phyloP scores from a whole-genome alignment of 2,329 filamentous ascomycete species.

The Cercospora janseana region DNA sequence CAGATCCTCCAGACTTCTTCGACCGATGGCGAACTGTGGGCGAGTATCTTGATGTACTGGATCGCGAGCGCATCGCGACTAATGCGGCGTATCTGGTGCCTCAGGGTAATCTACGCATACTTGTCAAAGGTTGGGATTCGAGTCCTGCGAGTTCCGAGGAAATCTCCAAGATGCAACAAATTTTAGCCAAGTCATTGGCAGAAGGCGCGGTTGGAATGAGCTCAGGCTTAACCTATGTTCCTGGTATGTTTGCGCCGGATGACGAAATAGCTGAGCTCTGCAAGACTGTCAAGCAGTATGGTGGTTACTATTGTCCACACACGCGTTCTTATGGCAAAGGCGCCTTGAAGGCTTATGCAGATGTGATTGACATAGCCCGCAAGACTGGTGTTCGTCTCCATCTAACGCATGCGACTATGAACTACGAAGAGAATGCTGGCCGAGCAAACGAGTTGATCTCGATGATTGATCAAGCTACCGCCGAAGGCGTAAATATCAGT shows the following conservation, averaged over 20 bases:
- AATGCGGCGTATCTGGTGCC: slow-evolving; percentile 34
- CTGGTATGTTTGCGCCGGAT: slow-evolving; percentile 31
- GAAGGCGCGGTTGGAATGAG: slow-evolving; percentile 34
- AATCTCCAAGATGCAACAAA: slow-evolving; percentile 28
- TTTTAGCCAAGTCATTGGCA: slow-evolving; percentile 24
- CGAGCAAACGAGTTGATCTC: slow-evolving; percentile 29
- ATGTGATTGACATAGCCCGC: slow-evolving; percentile 33
- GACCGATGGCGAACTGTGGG: slow-evolving; percentile 31
- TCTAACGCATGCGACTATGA: slow-evolving; percentile 34
- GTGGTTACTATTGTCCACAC: slow-evolving; percentile 34
- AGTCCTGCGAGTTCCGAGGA: slow-evolving; percentile 25
- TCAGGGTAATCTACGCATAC: slow-evolving; percentile 33
- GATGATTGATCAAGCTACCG: slow-evolving; percentile 31
- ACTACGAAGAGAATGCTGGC: slow-evolving; percentile 33
- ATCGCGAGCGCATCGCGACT: slow-evolving; percentile 28
- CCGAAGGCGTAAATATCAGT: slow-evolving; percentile 29
- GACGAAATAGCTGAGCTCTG: slow-evolving; percentile 30
- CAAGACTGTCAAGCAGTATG: slow-evolving; percentile 29
- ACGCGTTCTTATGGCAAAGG: slow-evolving; percentile 33
- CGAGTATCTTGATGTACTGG: slow-evolving; percentile 31
- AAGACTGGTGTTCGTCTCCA: slow-evolving; percentile 32
- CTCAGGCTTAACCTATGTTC: slow-evolving; percentile 33
- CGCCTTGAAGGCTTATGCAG: slow-evolving; percentile 30
- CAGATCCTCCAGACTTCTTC: slow-evolving; percentile 29
- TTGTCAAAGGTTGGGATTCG: slow-evolving; percentile 32